phyloP scores from a whole-genome alignment of 1,284 basidiomycete genomes.

The Ganoderma lingzhi region DNA sequence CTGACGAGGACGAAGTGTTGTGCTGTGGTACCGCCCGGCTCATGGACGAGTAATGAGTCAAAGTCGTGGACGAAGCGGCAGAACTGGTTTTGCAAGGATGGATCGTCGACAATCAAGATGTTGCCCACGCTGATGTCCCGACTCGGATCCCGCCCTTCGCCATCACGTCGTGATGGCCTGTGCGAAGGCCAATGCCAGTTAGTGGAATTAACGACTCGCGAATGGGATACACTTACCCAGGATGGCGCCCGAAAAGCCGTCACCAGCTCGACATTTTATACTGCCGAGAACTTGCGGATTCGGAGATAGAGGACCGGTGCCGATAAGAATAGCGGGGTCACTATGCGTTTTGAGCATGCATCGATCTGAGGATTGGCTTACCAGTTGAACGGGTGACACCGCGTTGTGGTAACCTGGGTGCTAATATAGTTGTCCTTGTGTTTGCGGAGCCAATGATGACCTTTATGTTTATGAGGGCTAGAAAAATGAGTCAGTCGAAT shows the following conservation, averaged over 20 bases:
- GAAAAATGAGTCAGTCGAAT: background rate
- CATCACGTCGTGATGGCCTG: background rate
- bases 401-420: background rate
- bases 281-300: background rate
- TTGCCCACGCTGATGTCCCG: constrained; percentile 20
- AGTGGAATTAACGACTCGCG: background rate
- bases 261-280: constrained; percentile 17
- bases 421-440: background rate
- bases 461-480: background rate
- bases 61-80: constrained; percentile 22
- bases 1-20: background rate
- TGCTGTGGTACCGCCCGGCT: background rate
- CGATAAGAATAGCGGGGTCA: background rate
- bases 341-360: background rate
- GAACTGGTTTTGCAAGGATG: background rate
- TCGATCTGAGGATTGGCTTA: background rate
- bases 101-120: constrained; percentile 15
- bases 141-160: constrained; percentile 6
- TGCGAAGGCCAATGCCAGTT: background rate
- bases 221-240: constrained; percentile 16
- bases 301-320: background rate
- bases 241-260: constrained; percentile 24
- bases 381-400: background rate
- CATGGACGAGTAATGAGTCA: constrained; percentile 14
- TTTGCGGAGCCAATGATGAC: background rate